Conservation (phyloP, 2,329 filamentous ascomycete species). For the Colletotrichum musae region DNA sequence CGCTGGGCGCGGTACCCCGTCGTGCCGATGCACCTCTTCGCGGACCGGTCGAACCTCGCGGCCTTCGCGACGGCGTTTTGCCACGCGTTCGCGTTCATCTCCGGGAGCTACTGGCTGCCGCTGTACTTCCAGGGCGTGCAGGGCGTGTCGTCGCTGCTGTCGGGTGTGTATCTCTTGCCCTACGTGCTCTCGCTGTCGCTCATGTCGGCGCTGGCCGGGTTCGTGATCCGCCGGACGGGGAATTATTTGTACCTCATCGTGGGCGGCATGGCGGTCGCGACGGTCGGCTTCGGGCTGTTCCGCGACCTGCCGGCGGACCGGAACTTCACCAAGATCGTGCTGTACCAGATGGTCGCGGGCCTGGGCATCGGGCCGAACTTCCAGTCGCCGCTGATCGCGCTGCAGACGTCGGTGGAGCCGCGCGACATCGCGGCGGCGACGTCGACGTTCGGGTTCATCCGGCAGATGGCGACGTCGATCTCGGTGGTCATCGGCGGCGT, state of each 20-base stretch:
- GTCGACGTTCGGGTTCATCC: slow-evolving; percentile 72
- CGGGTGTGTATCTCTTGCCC: slow-evolving; percentile 74
- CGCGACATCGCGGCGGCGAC: slow-evolving; percentile 75
- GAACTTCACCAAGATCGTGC: slow-evolving; percentile 62
- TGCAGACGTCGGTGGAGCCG: slow-evolving; percentile 73
- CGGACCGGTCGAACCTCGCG: slow-evolving; percentile 68
- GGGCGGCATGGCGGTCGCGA: slow-evolving; percentile 67
- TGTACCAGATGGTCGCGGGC: slow-evolving; percentile 73
- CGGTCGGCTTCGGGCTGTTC: slow-evolving; percentile 71
- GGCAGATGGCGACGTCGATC: slow-evolving; percentile 70
- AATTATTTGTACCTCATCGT: slow-evolving; percentile 70
- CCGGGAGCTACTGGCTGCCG: slow-evolving; percentile 78
- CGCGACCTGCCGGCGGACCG: slow-evolving; percentile 68
- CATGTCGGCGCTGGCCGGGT: slow-evolving; percentile 58
- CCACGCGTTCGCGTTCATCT: slow-evolving; percentile 73
- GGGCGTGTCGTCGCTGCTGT: slow-evolving; percentile 72
- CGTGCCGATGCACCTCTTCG: slow-evolving; percentile 77
- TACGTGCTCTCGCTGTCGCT: slow-evolving; percentile 66
- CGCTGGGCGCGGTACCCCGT: slow-evolving; percentile 75
- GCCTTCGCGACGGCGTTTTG: slow-evolving; percentile 63
- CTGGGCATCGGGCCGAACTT: slow-evolving; percentile 75
- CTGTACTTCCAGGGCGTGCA: slow-evolving; percentile 81
- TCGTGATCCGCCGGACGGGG: slow-evolving; percentile 67
- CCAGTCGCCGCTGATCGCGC: slow-evolving; percentile 73
- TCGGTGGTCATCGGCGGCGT: slow-evolving; percentile 70